Evolutionary conservation across 495 filamentous ascomycete genomes (phyloP), one percentile per base, ranked within the genome.

Genomic region (Terfezia claveryi): DNA sequence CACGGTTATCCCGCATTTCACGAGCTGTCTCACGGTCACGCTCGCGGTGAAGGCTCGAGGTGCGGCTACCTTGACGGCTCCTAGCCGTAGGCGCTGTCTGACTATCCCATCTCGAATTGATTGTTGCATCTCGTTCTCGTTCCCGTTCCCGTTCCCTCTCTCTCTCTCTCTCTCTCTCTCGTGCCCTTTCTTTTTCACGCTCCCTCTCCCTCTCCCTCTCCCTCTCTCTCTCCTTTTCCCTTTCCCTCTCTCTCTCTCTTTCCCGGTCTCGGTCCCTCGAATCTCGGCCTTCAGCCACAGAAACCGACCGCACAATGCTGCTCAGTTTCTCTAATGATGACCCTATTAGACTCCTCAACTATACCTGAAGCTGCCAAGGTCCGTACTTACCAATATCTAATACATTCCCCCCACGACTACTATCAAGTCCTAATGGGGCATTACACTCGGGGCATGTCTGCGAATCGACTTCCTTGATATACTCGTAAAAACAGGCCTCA

Each of bases 401-500:
- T 36, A 94, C 84, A 73, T 94, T 94, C 53, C 91, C 91, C 44
- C 91, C 92, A 53, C 91, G 78, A 67, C 87, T 96, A 5, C 88
- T 92, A 69, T 99, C 91, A 51, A 99, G 70, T 36, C 88, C 87
- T 23, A 99, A 69, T 37, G 92, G 87, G 56, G 85, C 83, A 74
- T 94, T 85, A 68, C 91, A 99, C 58, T 85, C 82, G 38, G 91
- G 91, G 68, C 91, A 99, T 66, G 82, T 87, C 62, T 99, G 87
- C 44, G 85, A 86, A 59, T 99, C 92, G 57, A 85, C 84, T 66
- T 94, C 89, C 57, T 86, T 83, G 61, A 99, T 91, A 64, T 87
- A 95, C 69, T 99, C 92, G 69, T 96, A 99, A 67, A 99, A 99
- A 69, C 91, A 99, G 17, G 92, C 92, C 67, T 96, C 91, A 64